A percentile compares a stretch with the other conserved stretches of the same genome.
Conservation (phyloP, 805 yeast genomes). For the Metschnikowia bowlesiae region DNA sequence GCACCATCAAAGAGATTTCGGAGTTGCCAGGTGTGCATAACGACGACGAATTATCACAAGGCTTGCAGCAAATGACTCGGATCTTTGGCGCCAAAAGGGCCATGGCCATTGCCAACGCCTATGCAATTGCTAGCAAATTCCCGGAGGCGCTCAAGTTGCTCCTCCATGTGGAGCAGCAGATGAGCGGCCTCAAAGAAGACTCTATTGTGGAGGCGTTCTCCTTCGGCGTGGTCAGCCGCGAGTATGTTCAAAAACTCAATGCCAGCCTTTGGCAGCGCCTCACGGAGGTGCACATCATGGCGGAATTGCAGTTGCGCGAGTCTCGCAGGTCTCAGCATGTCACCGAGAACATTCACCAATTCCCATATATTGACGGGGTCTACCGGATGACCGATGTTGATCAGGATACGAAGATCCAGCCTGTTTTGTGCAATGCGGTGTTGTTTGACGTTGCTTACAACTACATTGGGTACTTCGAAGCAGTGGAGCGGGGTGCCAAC, state of each 20-base stretch:
- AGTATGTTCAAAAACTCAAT: slow-evolving; percentile 24
- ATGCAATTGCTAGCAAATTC: slow-evolving; percentile 36
- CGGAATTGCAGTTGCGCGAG: slow-evolving; percentile 39
- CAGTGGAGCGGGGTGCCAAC: slow-evolving; percentile 10
- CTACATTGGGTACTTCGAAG: slow-evolving; percentile 54
- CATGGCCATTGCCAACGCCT: slow-evolving; percentile 42
- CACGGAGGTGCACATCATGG: slow-evolving; percentile 38
- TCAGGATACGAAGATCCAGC: slow-evolving; percentile 34
- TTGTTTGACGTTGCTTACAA: slow-evolving; percentile 88
- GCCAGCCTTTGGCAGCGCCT: slow-evolving; percentile 15
- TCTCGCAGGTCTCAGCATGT: slow-evolving; percentile 21
- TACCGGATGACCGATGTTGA: slow-evolving; percentile 22
- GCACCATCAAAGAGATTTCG: slow-evolving; percentile 53
- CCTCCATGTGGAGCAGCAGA: slow-evolving; percentile 19
- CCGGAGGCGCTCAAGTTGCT: slow-evolving; percentile 46
- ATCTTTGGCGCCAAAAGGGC: slow-evolving; percentile 40
- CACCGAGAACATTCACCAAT: slow-evolving; percentile 43
- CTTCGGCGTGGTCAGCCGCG: slow-evolving; percentile 37
- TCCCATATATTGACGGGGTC: slow-evolving; percentile 23
- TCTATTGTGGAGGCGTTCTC: slow-evolving; percentile 37
- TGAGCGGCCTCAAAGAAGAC: slow-evolving; percentile 15
- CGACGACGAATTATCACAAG: slow-evolving; percentile 61
- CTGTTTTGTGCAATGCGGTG: slow-evolving; percentile 80
- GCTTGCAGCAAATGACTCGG: slow-evolving; percentile 47
- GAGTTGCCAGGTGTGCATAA: slow-evolving; percentile 92